phyloP scores from a whole-genome alignment of 2,329 filamentous ascomycete genomes.

The Aplosporella prunicola region DNA sequence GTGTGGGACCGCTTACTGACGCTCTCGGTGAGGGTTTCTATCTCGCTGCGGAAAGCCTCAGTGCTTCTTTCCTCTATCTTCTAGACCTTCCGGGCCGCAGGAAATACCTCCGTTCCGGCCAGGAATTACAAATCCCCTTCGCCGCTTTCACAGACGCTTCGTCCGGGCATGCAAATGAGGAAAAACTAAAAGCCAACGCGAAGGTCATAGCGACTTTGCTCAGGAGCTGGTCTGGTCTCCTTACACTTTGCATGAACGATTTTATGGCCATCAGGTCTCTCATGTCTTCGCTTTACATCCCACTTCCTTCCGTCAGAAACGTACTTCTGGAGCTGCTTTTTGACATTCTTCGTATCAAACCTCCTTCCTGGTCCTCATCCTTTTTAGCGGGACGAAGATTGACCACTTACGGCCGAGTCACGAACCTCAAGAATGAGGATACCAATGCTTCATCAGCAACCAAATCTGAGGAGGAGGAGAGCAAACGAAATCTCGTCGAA shows the following conservation, averaged over 20 bases:
- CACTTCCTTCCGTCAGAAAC: constrained; percentile 51
- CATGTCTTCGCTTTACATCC: constrained; percentile 54
- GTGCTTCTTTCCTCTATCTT: constrained; percentile 79
- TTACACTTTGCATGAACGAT: constrained; percentile 80
- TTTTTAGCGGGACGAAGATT: constrained; percentile 86
- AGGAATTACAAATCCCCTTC: constrained; percentile 77
- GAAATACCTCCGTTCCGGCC: constrained; percentile 75
- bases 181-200: constrained; percentile 72
- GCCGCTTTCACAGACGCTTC: constrained; percentile 83
- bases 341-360: constrained; percentile 76
- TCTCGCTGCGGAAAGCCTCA: constrained; percentile 82
- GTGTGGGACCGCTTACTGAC: constrained; percentile 79
- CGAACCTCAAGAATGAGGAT: constrained; percentile 62
- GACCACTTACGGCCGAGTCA: constrained; percentile 92
- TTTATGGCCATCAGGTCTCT: constrained; percentile 78
- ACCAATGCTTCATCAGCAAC: constrained; percentile 38
- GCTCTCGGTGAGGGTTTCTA: constrained; percentile 85
- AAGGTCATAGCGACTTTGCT: constrained; percentile 87
- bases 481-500: constrained; percentile 68
- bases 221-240: constrained; percentile 87
- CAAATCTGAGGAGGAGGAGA: constrained; percentile 56
- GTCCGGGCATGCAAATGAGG: constrained; percentile 43
- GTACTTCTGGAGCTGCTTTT: constrained; percentile 84
- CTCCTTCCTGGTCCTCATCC: constrained; percentile 87
- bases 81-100: constrained; percentile 75